Evolutionary conservation across 1,284 basidiomycete species (phyloP).

Genomic region (Cutaneotrichosporon dermatis): DNA sequence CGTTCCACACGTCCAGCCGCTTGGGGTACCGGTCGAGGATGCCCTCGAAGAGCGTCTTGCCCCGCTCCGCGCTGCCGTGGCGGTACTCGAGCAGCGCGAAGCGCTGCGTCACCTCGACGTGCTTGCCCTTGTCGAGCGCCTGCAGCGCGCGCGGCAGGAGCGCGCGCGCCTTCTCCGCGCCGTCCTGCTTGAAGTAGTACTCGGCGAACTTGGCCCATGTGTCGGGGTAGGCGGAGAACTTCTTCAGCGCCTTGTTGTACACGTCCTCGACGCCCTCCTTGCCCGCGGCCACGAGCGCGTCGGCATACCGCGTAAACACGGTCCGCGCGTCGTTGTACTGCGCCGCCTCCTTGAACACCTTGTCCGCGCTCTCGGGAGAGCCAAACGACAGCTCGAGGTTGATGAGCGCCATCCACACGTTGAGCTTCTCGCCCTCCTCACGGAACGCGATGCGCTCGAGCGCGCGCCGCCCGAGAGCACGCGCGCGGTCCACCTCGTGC

Average conservation of each 20-base stretch:
- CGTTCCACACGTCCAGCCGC: conserved; percentile 89
- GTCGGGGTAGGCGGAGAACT: conserved; percentile 85
- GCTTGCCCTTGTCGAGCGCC: conserved; percentile 89
- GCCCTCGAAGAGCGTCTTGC: conserved; percentile 93
- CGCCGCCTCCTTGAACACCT: conserved; percentile 82
- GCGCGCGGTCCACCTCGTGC: conserved; percentile 90
- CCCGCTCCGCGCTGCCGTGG: conserved; percentile 86
- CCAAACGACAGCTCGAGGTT: conserved; percentile 96
- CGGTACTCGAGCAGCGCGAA: conserved; percentile 96
- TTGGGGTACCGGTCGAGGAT: conserved; percentile 92
- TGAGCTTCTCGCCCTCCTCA: conserved; percentile 93
- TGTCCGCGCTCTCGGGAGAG: conserved; percentile 70
- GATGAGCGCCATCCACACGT: conserved; percentile 94
- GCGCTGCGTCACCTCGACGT: conserved; percentile 88
- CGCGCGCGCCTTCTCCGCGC: conserved; percentile 74
- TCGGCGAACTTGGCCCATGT: conserved; percentile 88
- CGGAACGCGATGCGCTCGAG: conserved; percentile 86
- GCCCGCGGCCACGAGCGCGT: conserved; percentile 76
- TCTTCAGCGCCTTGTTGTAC: conserved; percentile 77
- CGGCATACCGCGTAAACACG: conserved; percentile 74
- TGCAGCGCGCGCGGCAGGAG: conserved; percentile 86
- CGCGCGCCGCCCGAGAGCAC: conserved; percentile 79
- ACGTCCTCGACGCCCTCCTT: conserved; percentile 80
- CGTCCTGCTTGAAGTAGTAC: conserved; percentile 63
- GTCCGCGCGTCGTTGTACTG: conserved; percentile 89